These are phyloP conservation scores for Vanilla planifolia DNA, from an alignment of 106 monocot species.

Conservation along the genomic window DNA sequence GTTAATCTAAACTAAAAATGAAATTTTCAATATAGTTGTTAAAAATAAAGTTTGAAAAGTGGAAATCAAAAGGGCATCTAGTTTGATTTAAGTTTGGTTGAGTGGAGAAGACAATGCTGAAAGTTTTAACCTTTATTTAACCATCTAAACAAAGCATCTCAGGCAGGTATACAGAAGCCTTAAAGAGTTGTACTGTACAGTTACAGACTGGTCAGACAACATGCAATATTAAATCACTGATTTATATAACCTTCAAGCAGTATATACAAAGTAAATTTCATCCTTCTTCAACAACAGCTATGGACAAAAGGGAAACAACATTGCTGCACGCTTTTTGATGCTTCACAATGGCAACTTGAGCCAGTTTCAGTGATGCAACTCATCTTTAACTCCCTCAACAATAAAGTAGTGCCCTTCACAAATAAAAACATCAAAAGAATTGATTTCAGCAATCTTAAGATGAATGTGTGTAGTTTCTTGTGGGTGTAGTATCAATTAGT, in stretches of 20 bases:
- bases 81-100: too few relatives aligned
- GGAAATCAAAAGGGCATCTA: too few relatives aligned
- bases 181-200: background rate
- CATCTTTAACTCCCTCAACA: background rate
- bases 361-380: background rate
- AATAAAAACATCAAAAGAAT: too few relatives aligned
- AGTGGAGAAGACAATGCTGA: too few relatives aligned
- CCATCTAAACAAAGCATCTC: too few relatives aligned
- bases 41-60: too few relatives aligned
- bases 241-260: background rate
- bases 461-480: background rate
- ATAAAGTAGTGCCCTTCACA: background rate
- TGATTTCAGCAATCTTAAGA: background rate
- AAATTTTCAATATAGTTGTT: too few relatives aligned
- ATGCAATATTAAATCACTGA: background rate
- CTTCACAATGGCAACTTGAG: background rate
- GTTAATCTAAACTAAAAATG: too few relatives aligned
- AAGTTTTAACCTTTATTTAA: too few relatives aligned
- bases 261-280: background rate
- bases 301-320: background rate
- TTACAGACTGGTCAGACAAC: background rate
- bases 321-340: background rate
- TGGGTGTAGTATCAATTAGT: constrained; percentile 1
- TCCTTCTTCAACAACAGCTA: background rate
- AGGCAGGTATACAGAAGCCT: too few relatives aligned